These are phyloP conservation scores for Phytophthora sojae DNA, from an alignment of 352 stramenopile species.

Conservation along the genomic window DNA sequence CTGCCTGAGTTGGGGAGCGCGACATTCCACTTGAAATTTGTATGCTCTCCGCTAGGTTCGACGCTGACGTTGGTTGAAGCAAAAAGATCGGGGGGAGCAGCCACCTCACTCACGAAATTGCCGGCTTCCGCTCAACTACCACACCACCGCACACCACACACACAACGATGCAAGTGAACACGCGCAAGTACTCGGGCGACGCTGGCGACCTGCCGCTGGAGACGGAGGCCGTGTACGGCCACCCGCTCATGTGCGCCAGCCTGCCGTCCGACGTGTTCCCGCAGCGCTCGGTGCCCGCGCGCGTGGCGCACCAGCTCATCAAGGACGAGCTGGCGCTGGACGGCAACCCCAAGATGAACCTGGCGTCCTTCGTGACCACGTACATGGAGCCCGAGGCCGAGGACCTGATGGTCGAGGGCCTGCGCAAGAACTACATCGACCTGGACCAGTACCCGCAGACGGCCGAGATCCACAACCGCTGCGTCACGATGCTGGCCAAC, in stretches of 20 bases:
- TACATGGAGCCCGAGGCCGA: conserved; percentile 93
- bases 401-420: conserved; percentile 88
- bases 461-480: conserved; percentile 94
- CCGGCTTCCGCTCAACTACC: conserved; percentile 7
- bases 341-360: conserved; percentile 92
- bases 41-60: conserved; percentile 26
- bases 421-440: conserved; percentile 95
- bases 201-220: conserved; percentile 34
- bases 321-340: conserved; percentile 91
- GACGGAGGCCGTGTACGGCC: conserved; percentile 78
- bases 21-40: conserved; percentile 10
- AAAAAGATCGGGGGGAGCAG: conserved; percentile 31
- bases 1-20: neutral
- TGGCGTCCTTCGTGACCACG: conserved; percentile 93
- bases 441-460: conserved; percentile 93
- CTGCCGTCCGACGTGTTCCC: conserved; percentile 75
- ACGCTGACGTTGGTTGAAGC: conserved; percentile 17
- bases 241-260: conserved; percentile 81
- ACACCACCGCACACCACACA: neutral
- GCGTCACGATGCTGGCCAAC: conserved; percentile 93
- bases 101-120: conserved; percentile 30
- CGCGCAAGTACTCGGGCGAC: conserved; percentile 46
- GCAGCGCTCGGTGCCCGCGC: conserved; percentile 69
- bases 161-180: conserved; percentile 51
- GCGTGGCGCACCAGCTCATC: conserved; percentile 89